A percentile compares a stretch with the other conserved stretches of the same genome.
Conservation (phyloP, 2,329 filamentous ascomycete species). For the Podosphaera leucotricha region DNA sequence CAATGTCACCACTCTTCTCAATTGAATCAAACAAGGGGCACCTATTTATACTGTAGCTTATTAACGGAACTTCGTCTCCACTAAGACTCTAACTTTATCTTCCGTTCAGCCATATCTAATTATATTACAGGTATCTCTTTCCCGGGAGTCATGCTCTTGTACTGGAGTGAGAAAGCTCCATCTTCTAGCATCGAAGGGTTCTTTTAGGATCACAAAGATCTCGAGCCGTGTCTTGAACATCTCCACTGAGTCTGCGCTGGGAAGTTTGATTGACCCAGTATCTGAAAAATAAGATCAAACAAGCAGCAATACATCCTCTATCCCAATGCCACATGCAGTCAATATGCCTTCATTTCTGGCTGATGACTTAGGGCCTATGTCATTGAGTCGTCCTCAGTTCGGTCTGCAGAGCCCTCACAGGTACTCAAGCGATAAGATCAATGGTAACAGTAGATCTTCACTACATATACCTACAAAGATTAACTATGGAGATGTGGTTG, state of each 20-base stretch:
- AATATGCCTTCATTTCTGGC: constrained; percentile 28
- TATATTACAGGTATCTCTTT: background rate
- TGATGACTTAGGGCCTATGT: constrained; percentile 18
- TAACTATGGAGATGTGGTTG: constrained; percentile 14
- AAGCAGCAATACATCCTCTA: constrained; percentile 5
- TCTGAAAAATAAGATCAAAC: background rate
- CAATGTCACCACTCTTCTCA: too few relatives aligned
- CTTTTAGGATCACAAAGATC: background rate
- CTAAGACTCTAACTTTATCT: too few relatives aligned
- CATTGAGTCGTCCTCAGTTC: constrained; percentile 11
- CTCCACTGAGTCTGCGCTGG: background rate
- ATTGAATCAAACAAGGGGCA: too few relatives aligned
- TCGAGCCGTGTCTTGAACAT: background rate
- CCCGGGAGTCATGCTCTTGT: background rate
- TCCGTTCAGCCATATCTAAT: too few relatives aligned
- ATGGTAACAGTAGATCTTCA: constrained; percentile 13
- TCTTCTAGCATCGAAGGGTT: background rate
- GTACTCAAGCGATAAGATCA: constrained; percentile 14
- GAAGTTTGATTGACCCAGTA: background rate
- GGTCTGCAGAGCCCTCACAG: constrained; percentile 18
- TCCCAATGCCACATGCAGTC: constrained; percentile 20
- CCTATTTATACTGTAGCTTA: too few relatives aligned
- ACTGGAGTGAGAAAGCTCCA: background rate
- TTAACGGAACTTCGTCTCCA: too few relatives aligned
- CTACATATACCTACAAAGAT: constrained; percentile 14